Conservation (phyloP, 257 asterid species). For the Buddleja alternifolia region DNA sequence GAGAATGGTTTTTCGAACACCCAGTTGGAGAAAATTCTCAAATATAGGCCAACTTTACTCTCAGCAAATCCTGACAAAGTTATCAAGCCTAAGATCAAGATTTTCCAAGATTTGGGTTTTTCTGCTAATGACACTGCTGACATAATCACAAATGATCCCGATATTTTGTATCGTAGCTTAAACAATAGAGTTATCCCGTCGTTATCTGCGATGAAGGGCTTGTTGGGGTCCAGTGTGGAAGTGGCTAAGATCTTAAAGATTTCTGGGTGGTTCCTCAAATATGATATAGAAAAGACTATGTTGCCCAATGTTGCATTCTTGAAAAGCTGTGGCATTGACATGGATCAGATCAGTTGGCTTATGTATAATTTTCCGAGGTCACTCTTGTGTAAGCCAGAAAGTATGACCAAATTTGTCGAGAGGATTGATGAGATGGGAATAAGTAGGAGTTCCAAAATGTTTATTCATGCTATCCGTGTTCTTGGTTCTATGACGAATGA, state of each 20-base stretch:
- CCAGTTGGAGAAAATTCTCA: slow-evolving; percentile 34
- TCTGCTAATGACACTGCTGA: slow-evolving; percentile 19
- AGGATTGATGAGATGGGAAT: slow-evolving; percentile 27
- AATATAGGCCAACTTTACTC: slow-evolving; percentile 22
- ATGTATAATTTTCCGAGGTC: slow-evolving; percentile 33
- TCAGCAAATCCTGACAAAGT: slow-evolving; percentile 21
- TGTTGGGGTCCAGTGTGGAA: slow-evolving; percentile 30
- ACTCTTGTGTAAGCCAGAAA: slow-evolving; percentile 26
- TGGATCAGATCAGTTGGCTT: slow-evolving; percentile 2
- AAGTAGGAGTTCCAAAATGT: slow-evolving; percentile 20
- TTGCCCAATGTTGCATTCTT: slow-evolving; percentile 33
- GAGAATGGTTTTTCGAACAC: slow-evolving; percentile 33
- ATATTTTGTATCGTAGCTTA: slow-evolving; percentile 27
- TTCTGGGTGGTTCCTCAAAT: slow-evolving; percentile 21
- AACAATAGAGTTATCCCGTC: slow-evolving; percentile 24
- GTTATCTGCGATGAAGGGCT: slow-evolving; percentile 21
- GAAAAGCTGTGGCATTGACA: slow-evolving; percentile 34
- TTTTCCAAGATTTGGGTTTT: too few relatives aligned
- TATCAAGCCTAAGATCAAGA: slow-evolving; percentile 40
- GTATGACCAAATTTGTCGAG: slow-evolving; percentile 28
- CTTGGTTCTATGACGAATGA: slow-evolving; percentile 14
- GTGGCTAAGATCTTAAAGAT: slow-evolving; percentile 29
- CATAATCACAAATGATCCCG: slow-evolving; percentile 30
- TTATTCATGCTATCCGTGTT: slow-evolving; percentile 7
- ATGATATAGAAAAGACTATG: slow-evolving; percentile 32